Base-by-base conservation (phyloP, 805 yeast genomes). In the Pichia nanzhaoensis region DNA sequence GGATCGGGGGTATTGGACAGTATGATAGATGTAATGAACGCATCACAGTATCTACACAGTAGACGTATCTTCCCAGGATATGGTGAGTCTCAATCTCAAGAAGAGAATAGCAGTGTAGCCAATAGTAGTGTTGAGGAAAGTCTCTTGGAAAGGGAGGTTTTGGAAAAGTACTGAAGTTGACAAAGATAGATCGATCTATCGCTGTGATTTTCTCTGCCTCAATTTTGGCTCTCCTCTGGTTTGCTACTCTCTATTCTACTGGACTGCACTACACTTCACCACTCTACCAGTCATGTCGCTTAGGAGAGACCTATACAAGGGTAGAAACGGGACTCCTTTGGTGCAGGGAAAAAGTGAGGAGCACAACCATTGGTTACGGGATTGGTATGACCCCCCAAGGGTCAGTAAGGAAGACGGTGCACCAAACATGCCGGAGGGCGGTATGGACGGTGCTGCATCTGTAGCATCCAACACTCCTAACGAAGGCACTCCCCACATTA, bases 291-390 rank as follows among this genome's bases (percentile, higher is more conserved):
- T 16, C 18, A 64, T 64, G 68, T 60, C 67, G 0, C 51, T 60
- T 17, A 57, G 66, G 47, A 60, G 59, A 37, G 60, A 61, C n/a
- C 55, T 66, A 10, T 66, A 66, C 46, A 63, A 61, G 35, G 68
- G 65, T 18, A 21, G 49, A 55, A 16, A 13, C 19, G 52, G 62
- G 39, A 58, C 54, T 36, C 58, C 60, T 3, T 14, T 34, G 19
- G 45, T 49, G 22, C 44, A 48, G 3, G 57, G 52, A n/a, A 45
- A 49, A 5, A 28, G 45, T 9, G 35, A 41, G 4, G 62, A 55
- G 5, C 57, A 54, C 1, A 59, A 50, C 35, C 62, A 55, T 37
- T 66, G 67, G 66, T 54, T 48, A 19, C 52, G 58, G 42, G 61
- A 56, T 19, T 61, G 66, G 63, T 55, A 62, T 33, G 60, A 55